phyloP scores from a whole-genome alignment of 2,329 filamentous ascomycete species.

The Celoporthe dispersa region DNA sequence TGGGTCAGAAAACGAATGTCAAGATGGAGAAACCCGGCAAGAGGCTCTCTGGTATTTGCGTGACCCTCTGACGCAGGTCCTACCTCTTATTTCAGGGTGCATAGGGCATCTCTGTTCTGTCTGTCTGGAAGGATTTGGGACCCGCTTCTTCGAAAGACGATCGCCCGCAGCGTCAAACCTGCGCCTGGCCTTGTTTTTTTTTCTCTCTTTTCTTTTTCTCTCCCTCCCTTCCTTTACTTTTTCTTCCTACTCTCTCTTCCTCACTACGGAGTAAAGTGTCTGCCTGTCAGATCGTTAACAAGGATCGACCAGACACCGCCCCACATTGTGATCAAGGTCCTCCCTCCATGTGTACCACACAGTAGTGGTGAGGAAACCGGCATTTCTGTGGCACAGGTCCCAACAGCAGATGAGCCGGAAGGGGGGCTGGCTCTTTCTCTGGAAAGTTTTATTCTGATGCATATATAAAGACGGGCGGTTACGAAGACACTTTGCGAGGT shows the following conservation, averaged over 20 bases:
- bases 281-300: not conserved
- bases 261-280: too few relatives aligned
- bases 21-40: not conserved
- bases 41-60: not conserved
- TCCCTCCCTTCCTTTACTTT: too few relatives aligned
- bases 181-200: not conserved
- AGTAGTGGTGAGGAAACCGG: not conserved
- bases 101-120: not conserved
- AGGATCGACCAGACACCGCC: constrained; percentile 1
- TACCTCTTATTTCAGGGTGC: constrained; percentile 1
- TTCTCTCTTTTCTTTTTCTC: too few relatives aligned
- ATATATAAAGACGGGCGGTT: not conserved
- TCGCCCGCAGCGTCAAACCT: not conserved
- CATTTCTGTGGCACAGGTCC: not conserved
- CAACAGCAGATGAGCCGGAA: not conserved
- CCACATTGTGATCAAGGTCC: not conserved
- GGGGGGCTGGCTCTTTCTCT: too few relatives aligned
- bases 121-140: not conserved
- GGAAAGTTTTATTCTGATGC: not conserved
- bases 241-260: too few relatives aligned
- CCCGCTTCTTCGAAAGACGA: not conserved
- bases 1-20: not conserved
- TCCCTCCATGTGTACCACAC: not conserved
- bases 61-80: not conserved
- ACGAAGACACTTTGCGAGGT: not conserved